These are phyloP conservation scores for Beauveria sp. DNA, from an alignment of 2,329 filamentous ascomycete genomes.

Conservation along the genomic window DNA sequence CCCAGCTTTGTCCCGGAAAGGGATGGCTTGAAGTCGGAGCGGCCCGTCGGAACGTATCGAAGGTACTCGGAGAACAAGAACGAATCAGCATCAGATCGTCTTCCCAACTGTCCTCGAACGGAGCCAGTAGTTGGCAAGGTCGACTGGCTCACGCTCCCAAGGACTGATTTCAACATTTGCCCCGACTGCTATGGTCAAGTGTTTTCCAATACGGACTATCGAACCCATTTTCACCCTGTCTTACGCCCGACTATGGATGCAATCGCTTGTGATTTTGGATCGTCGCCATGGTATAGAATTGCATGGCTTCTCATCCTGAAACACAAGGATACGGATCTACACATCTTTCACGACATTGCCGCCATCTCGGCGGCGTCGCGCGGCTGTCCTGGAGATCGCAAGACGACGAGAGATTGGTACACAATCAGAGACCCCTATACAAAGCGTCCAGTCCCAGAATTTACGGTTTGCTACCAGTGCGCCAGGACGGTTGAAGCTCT, in stretches of 20 bases:
- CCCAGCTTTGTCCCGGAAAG: slow-evolving; percentile 35
- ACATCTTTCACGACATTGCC: slow-evolving; percentile 62
- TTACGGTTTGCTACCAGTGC: slow-evolving; percentile 69
- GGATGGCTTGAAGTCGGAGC: slow-evolving; percentile 27
- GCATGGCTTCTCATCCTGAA: slow-evolving; percentile 77
- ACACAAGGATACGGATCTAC: slow-evolving; percentile 56
- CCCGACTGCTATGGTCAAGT: slow-evolving; percentile 68
- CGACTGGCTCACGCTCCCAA: slow-evolving; percentile 75
- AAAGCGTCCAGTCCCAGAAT: slow-evolving; percentile 56
- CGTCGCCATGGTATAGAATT: slow-evolving; percentile 70
- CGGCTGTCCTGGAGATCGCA: slow-evolving; percentile 49
- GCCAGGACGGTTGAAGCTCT: slow-evolving; percentile 63
- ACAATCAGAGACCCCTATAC: slow-evolving; percentile 63
- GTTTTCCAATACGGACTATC: slow-evolving; percentile 61
- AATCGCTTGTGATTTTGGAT: slow-evolving; percentile 71
- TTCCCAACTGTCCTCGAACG: slow-evolving; percentile 64
- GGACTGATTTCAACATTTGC: slow-evolving; percentile 71
- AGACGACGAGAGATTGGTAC: slow-evolving; percentile 61
- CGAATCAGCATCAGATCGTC: slow-evolving; percentile 27
- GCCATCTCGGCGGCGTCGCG: slow-evolving; percentile 44
- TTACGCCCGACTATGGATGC: slow-evolving; percentile 49
- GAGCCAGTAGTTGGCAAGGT: slow-evolving; percentile 53
- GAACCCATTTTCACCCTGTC: slow-evolving; percentile 52
- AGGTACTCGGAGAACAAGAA: slow-evolving; percentile 42
- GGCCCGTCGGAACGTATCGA: slow-evolving; percentile 39